Percentiles rank a stretch among this genome's conserved stretches.
These are phyloP conservation scores for Amanita phalloides DNA, from an alignment of 768 basidiomycete genomes.

Conservation along the genomic window DNA sequence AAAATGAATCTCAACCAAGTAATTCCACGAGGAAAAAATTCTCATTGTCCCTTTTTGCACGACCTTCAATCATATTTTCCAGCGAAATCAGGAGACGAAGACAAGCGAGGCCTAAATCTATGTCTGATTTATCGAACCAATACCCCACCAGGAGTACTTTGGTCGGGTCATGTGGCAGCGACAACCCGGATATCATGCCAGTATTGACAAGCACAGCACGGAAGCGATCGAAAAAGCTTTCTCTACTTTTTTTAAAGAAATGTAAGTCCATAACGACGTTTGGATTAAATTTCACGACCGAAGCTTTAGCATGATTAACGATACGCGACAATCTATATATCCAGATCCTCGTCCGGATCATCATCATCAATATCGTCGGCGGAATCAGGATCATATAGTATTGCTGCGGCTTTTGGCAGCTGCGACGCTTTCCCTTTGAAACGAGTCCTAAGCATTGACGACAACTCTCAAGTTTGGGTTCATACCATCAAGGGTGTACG, in stretches of 20 bases:
- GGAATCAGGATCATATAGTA: slow-evolving; percentile 87
- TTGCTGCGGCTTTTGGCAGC: slow-evolving; percentile 29
- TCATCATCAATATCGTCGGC: slow-evolving; percentile 94
- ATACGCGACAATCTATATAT: slow-evolving; percentile 38
- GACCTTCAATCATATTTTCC: neutral
- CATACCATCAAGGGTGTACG: slow-evolving; percentile 81
- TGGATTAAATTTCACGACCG: neutral
- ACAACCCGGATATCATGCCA: neutral
- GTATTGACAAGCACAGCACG: neutral
- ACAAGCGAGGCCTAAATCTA: slow-evolving; percentile 1
- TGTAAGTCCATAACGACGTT: neutral
- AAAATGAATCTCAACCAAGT: neutral
- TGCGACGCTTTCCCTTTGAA: slow-evolving; percentile 10
- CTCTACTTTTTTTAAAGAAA: neutral
- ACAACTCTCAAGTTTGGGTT: neutral
- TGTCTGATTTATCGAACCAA: slow-evolving; percentile 1
- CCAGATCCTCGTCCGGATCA: slow-evolving; percentile 91
- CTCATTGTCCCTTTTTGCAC: slow-evolving; percentile 5
- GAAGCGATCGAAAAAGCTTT: slow-evolving; percentile 1
- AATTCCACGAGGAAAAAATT: slow-evolving; percentile 3
- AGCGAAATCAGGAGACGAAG: neutral
- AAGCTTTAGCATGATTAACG: too few species aligned
- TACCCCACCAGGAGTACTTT: neutral
- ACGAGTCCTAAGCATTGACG: neutral
- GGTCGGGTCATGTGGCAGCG: neutral